phyloP scores from a whole-genome alignment of 768 basidiomycete species.

The Mrakia hoshinonis region DNA sequence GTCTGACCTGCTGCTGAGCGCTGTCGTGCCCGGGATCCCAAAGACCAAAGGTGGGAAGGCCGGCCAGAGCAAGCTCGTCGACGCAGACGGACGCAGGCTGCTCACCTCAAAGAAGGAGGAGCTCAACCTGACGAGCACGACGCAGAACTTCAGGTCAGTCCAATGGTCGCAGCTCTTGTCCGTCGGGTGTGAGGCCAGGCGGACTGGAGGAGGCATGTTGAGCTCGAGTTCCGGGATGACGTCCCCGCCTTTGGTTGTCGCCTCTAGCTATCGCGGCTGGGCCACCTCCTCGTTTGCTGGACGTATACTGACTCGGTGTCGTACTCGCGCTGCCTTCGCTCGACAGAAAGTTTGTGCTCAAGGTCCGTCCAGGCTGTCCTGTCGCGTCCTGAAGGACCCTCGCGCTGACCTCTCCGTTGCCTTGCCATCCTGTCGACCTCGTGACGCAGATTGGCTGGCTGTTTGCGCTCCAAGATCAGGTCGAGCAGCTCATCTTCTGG shows the following conservation, averaged over 20 bases:
- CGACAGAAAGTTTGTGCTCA: slow-evolving; percentile 24
- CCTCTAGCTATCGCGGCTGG: not conserved
- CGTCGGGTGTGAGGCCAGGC: not conserved
- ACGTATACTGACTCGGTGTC: not conserved
- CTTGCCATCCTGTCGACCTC: not conserved
- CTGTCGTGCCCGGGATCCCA: slow-evolving; percentile 28
- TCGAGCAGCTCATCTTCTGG: slow-evolving; percentile 29
- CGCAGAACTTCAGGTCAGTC: slow-evolving; percentile 24
- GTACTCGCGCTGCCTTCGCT: not conserved
- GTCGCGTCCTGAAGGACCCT: not conserved
- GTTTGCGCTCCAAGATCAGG: slow-evolving; percentile 23
- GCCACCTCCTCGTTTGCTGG: not conserved
- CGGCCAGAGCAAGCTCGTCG: not conserved
- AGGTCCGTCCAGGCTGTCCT: not conserved
- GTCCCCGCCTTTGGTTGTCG: not conserved
- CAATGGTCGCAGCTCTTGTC: not conserved
- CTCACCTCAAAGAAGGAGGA: slow-evolving; percentile 21
- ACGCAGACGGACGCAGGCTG: not conserved
- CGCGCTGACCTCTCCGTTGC: not conserved
- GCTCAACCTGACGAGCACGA: slow-evolving; percentile 28
- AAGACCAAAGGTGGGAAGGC: slow-evolving; percentile 10
- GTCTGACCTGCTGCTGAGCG: slow-evolving; percentile 19
- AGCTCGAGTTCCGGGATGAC: not conserved
- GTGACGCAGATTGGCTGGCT: slow-evolving; percentile 16
- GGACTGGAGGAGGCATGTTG: not conserved